Evolutionary conservation across 305 asterid genomes (phyloP).

Genomic region (Solanum hybrid): DNA sequence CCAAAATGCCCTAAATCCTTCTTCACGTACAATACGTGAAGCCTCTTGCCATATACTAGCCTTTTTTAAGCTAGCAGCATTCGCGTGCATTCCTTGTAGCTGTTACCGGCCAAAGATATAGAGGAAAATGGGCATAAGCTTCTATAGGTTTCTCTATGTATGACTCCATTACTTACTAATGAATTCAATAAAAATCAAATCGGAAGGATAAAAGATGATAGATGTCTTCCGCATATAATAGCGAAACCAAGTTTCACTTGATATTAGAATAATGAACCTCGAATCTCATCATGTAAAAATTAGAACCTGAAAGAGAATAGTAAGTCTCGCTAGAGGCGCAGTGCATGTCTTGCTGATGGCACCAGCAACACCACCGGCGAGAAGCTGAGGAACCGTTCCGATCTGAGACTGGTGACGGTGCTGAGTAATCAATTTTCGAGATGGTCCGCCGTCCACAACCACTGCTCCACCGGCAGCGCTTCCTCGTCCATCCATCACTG

Average conservation of each 20-base stretch:
- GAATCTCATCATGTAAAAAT: neutral
- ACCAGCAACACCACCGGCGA: constrained; percentile 86
- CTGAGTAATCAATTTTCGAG: constrained; percentile 14
- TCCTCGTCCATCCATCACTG: constrained; percentile 41
- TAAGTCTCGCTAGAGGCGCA: constrained; percentile 85
- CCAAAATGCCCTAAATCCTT: constrained; percentile 85
- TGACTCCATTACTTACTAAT: neutral
- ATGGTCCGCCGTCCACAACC: constrained; percentile 35
- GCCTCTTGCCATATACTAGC: constrained; percentile 70
- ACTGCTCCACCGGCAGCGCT: constrained; percentile 30
- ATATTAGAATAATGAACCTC: neutral
- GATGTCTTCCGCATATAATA: neutral
- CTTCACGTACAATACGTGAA: constrained; percentile 54
- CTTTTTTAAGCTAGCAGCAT: constrained; percentile 40
- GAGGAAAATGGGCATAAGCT: neutral
- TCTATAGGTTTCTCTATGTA: neutral
- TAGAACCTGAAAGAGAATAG: constrained; percentile 75
- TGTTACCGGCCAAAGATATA: constrained; percentile 10
- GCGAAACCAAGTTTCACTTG: neutral
- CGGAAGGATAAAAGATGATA: neutral
- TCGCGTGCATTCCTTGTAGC: constrained; percentile 79
- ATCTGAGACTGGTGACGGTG: constrained; percentile 35
- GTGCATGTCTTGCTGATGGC: constrained; percentile 88
- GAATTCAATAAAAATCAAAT: neutral
- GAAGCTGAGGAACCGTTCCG: constrained; percentile 57